Conservation (phyloP, 176 grass and related monocot species). For the Triticum timopheevii region DNA sequence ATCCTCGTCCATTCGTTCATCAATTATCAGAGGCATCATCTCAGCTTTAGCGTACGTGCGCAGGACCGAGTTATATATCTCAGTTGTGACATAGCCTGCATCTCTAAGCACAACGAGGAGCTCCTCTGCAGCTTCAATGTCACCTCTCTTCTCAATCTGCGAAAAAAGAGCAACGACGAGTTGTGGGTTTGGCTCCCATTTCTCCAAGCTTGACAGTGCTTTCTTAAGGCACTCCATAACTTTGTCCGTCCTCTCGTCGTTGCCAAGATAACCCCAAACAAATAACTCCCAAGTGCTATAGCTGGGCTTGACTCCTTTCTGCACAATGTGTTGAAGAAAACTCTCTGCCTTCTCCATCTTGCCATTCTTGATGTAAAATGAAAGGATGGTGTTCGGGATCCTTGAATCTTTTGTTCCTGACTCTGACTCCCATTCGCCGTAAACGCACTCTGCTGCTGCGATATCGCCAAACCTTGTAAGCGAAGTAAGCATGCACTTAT, state of each 20-base stretch:
- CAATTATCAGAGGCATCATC: conserved; percentile 73
- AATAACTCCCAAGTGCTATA: conserved; percentile 82
- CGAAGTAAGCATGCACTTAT: conserved; percentile 80
- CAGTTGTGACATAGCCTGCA: conserved; percentile 60
- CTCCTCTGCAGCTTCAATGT: conserved; percentile 66
- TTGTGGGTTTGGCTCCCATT: conserved; percentile 69
- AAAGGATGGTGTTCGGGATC: conserved; percentile 67
- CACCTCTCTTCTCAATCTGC: conserved; percentile 44
- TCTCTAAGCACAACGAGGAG: conserved; percentile 56
- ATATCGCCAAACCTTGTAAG: conserved; percentile 68
- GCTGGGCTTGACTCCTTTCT: conserved; percentile 57
- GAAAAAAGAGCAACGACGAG: conserved; percentile 40
- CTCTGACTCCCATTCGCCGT: conserved; percentile 50
- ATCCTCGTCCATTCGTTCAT: conserved; percentile 76
- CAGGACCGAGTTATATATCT: conserved; percentile 71
- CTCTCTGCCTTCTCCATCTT: conserved; percentile 49
- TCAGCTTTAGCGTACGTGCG: conserved; percentile 59
- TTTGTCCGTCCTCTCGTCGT: conserved; percentile 39
- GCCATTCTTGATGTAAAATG: conserved; percentile 69
- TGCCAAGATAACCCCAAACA: conserved; percentile 54
- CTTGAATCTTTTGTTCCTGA: conserved; percentile 65
- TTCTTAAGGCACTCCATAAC: conserved; percentile 62
- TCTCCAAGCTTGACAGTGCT: conserved; percentile 63
- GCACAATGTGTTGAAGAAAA: conserved; percentile 39
- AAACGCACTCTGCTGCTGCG: conserved; percentile 44